A percentile compares a stretch with the other conserved stretches of the same genome.
These are phyloP conservation scores for Diplodia mutila DNA, from an alignment of 2,329 filamentous ascomycete genomes.

Conservation along the genomic window DNA sequence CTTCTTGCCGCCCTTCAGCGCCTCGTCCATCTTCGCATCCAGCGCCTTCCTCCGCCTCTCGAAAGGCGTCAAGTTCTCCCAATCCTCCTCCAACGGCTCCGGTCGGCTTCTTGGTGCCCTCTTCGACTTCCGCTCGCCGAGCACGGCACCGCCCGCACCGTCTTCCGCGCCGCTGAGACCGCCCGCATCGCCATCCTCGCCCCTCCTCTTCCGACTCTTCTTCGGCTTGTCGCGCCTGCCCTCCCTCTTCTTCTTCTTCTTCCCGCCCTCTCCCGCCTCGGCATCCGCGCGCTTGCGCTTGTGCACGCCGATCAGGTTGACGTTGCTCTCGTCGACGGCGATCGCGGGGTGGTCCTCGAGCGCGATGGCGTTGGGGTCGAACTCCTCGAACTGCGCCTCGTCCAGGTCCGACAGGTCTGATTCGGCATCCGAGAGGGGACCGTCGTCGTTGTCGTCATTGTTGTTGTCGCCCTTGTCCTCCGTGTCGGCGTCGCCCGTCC, in stretches of 20 bases:
- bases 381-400: conserved; percentile 67
- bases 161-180: conserved; percentile 37
- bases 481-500: conserved; percentile 43
- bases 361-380: conserved; percentile 63
- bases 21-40: conserved; percentile 84
- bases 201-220: conserved; percentile 54
- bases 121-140: conserved; percentile 57
- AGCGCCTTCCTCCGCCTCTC: conserved; percentile 84
- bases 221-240: conserved; percentile 59
- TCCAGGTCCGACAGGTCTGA: conserved; percentile 67
- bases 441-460: neutral
- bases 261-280: conserved; percentile 60
- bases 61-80: conserved; percentile 80
- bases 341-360: conserved; percentile 63
- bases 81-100: conserved; percentile 62
- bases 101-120: conserved; percentile 43
- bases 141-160: neutral
- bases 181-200: conserved; percentile 42
- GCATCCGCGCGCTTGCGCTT: conserved; percentile 67
- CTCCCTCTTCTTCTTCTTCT: conserved; percentile 71
- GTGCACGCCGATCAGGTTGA: conserved; percentile 64
- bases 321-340: conserved; percentile 64
- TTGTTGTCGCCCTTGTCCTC: conserved; percentile 41
- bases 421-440: conserved; percentile 59
- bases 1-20: conserved; percentile 79